A percentile compares a stretch with the other conserved stretches of the same genome.
Evolutionary conservation across 208 protist genomes (phyloP).

Genomic region (Wallacemonas sp.): DNA sequence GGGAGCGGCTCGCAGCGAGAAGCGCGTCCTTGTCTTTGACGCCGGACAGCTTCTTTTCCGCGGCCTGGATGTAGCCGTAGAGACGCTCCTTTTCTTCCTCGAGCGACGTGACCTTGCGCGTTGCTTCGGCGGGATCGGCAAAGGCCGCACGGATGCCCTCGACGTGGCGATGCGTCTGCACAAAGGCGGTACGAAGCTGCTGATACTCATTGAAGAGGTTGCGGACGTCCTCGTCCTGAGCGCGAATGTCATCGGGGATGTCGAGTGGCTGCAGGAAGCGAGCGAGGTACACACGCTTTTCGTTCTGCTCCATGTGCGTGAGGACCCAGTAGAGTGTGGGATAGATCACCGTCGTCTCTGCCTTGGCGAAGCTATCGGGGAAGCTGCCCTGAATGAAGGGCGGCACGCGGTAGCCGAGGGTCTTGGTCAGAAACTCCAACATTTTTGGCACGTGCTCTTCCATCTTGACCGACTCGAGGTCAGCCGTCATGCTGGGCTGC

Average conservation of each 20-base stretch:
- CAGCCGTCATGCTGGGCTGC: conserved; percentile 58
- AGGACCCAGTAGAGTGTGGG: conserved; percentile 90
- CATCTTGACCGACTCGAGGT: conserved; percentile 45
- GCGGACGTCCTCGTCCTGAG: conserved; percentile 88
- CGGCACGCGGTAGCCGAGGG: conserved; percentile 82
- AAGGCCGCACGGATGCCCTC: conserved; percentile 70
- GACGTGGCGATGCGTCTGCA: conserved; percentile 81
- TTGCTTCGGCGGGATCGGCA: conserved; percentile 76
- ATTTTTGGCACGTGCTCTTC: conserved; percentile 61
- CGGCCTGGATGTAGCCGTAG: conserved; percentile 66
- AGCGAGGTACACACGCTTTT: conserved; percentile 90
- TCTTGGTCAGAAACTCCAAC: conserved; percentile 83
- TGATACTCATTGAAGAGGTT: conserved; percentile 86
- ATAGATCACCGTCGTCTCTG: conserved; percentile 84
- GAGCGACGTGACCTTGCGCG: conserved; percentile 62
- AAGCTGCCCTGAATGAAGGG: conserved; percentile 72
- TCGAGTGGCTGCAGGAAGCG: conserved; percentile 87
- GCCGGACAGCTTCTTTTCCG: conserved; percentile 67
- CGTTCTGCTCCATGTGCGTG: conserved; percentile 82
- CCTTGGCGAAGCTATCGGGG: conserved; percentile 69
- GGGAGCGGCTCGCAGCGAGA: conserved; percentile 62
- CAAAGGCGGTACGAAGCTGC: conserved; percentile 73
- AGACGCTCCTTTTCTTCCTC: conserved; percentile 83
- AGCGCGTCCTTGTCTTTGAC: conserved; percentile 83
- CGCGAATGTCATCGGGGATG: conserved; percentile 82